phyloP scores from a whole-genome alignment of 805 yeast species.

The Hanseniaspora hatyaiensis region DNA sequence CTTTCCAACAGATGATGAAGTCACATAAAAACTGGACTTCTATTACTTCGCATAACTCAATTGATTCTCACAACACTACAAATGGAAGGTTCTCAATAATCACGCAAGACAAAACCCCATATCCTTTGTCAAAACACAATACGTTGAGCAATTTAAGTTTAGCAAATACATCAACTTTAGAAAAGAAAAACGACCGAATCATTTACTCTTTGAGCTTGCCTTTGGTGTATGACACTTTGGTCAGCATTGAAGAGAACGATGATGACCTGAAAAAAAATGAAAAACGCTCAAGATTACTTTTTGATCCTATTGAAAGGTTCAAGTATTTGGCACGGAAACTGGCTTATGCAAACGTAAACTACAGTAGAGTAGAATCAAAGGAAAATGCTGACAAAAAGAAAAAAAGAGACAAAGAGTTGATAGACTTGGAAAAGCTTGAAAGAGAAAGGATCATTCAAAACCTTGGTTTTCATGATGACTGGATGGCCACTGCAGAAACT shows the following conservation, averaged over 20 bases:
- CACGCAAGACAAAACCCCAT: neutral
- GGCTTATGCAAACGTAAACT: slow-evolving; percentile 3
- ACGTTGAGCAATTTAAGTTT: neutral
- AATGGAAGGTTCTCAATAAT: neutral
- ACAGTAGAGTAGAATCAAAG: neutral
- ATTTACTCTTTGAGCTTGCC: slow-evolving; percentile 6
- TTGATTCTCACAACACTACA: neutral
- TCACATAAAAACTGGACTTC: slow-evolving; percentile 13
- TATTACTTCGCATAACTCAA: slow-evolving; percentile 8
- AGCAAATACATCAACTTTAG: too few relatives aligned
- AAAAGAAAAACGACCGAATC: neutral
- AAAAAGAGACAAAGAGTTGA: neutral
- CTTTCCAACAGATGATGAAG: slow-evolving; percentile 8
- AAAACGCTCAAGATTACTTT: neutral
- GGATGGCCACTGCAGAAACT: slow-evolving; percentile 11
- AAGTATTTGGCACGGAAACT: slow-evolving; percentile 9
- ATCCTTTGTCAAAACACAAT: neutral
- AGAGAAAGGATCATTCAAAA: slow-evolving; percentile 11
- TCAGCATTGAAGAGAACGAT: neutral
- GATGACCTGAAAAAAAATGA: neutral
- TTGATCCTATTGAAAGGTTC: slow-evolving; percentile 2
- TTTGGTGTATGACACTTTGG: neutral
- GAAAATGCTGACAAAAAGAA: neutral
- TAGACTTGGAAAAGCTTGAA: slow-evolving; percentile 1
- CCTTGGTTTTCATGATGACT: slow-evolving; percentile 13